Percentiles rank a stretch among this genome's conserved stretches.
phyloP scores from a whole-genome alignment of 139 green algal genomes.

The Coccomyxa sp. region DNA sequence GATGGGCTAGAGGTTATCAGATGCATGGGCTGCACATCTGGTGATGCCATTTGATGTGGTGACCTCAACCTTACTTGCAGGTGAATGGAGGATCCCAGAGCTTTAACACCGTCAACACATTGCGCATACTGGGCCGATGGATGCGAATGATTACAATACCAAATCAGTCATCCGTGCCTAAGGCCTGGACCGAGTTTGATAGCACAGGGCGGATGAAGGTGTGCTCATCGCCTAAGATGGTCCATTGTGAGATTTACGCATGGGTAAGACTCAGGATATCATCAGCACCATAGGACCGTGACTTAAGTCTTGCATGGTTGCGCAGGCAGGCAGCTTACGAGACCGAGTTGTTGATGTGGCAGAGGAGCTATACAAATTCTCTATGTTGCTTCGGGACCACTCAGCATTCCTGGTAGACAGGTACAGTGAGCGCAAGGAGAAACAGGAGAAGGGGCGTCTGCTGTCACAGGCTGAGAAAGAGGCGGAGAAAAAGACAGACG shows the following conservation, averaged over 20 bases:
- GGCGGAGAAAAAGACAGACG: not conserved
- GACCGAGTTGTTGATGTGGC: slow-evolving; percentile 26
- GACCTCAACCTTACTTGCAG: slow-evolving; percentile 2
- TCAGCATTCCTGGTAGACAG: slow-evolving; percentile 20
- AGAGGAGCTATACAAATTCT: slow-evolving; percentile 30
- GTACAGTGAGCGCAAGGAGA: slow-evolving; percentile 24
- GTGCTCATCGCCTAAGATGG: too few species aligned
- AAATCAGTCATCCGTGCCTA: slow-evolving; percentile 20
- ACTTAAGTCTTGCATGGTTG: not conserved
- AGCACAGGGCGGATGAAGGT: slow-evolving; percentile 18
- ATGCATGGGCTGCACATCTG: not conserved
- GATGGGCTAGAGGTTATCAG: not conserved
- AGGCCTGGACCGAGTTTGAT: slow-evolving; percentile 30
- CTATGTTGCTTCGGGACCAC: slow-evolving; percentile 14
- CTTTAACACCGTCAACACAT: slow-evolving; percentile 20
- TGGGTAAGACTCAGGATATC: too few species aligned
- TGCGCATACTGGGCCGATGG: slow-evolving; percentile 17
- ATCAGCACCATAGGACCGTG: too few species aligned
- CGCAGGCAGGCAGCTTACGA: slow-evolving; percentile 4
- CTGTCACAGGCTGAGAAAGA: slow-evolving; percentile 33
- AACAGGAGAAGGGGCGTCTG: slow-evolving; percentile 17
- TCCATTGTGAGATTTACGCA: too few species aligned
- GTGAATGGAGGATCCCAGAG: slow-evolving; percentile 23
- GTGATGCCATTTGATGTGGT: not conserved
- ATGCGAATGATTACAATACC: slow-evolving; percentile 27